Conservation (phyloP, 768 basidiomycete species). For the Exidia glandulosa region DNA sequence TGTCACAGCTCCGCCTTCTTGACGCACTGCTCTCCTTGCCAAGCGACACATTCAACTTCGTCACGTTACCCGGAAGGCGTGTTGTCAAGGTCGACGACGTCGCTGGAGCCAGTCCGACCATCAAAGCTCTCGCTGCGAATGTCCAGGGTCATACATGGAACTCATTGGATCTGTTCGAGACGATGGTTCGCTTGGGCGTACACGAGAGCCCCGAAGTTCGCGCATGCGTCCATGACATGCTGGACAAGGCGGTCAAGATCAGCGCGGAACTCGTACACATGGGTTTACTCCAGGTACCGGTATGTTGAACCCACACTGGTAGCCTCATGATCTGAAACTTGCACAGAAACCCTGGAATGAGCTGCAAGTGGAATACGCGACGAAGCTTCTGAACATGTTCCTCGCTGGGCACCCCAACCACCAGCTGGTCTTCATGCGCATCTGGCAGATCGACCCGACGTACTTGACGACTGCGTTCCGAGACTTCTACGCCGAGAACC, state of each 20-base stretch:
- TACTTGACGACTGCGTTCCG: conserved; percentile 83
- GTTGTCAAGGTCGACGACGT: conserved; percentile 88
- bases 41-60: conserved; percentile 86
- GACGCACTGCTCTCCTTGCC: conserved; percentile 83
- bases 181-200: conserved; percentile 70
- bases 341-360: conserved; percentile 73
- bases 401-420: conserved; percentile 88
- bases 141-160: conserved; percentile 95
- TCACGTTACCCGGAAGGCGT: conserved; percentile 69
- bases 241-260: conserved; percentile 88
- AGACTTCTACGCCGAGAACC: conserved; percentile 86
- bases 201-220: conserved; percentile 62
- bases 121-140: conserved; percentile 80
- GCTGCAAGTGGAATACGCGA: conserved; percentile 77
- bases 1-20: conserved; percentile 77
- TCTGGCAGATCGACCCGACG: conserved; percentile 83
- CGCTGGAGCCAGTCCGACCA: conserved; percentile 74
- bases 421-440: conserved; percentile 91
- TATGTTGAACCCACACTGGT: conserved; percentile 29
- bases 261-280: conserved; percentile 91
- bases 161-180: conserved; percentile 79
- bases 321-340: neutral
- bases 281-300: conserved; percentile 83
- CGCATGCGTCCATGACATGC: conserved; percentile 73
- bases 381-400: conserved; percentile 80